These are phyloP conservation scores for Candida maltosa DNA, from an alignment of 805 yeast genomes.

Conservation along the genomic window DNA sequence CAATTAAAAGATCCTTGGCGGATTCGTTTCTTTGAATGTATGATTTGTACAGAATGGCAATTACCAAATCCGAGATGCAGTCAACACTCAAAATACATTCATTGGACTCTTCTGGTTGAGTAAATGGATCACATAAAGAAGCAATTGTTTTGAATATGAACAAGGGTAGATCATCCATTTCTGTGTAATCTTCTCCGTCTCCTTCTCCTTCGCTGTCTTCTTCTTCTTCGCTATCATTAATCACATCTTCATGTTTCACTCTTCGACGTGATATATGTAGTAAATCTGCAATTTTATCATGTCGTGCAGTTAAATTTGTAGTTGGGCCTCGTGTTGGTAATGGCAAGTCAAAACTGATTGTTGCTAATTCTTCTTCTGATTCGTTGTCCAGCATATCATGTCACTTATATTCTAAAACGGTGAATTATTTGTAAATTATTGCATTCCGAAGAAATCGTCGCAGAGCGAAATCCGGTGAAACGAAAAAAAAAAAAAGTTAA, in stretches of 20 bases:
- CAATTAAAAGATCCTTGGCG: conserved; percentile 11
- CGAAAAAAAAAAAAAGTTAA: neutral
- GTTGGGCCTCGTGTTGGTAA: conserved; percentile 10
- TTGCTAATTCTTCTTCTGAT: conserved; percentile 11
- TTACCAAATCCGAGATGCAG: conserved; percentile 47
- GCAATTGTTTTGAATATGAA: conserved; percentile 16
- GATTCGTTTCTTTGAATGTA: conserved; percentile 10
- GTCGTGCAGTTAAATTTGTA: conserved; percentile 11
- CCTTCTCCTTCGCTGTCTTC: no score
- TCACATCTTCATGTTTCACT: no score
- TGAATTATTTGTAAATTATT: no score
- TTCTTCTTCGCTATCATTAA: no score
- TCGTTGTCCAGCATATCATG: conserved; percentile 17
- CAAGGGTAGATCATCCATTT: no score
- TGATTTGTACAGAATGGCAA: conserved; percentile 35
- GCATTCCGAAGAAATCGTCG: no score
- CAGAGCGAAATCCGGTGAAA: no score
- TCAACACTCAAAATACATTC: conserved; percentile 52
- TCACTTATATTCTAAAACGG: no score
- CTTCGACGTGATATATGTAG: conserved; percentile 14
- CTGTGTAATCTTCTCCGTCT: no score
- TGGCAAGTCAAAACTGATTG: conserved; percentile 15
- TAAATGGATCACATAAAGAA: conserved; percentile 54
- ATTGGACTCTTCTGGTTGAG: conserved; percentile 66
- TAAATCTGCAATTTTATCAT: conserved; percentile 12